Evolutionary conservation across 495 filamentous ascomycete genomes (phyloP).

Genomic region (Evernia prunastri): DNA sequence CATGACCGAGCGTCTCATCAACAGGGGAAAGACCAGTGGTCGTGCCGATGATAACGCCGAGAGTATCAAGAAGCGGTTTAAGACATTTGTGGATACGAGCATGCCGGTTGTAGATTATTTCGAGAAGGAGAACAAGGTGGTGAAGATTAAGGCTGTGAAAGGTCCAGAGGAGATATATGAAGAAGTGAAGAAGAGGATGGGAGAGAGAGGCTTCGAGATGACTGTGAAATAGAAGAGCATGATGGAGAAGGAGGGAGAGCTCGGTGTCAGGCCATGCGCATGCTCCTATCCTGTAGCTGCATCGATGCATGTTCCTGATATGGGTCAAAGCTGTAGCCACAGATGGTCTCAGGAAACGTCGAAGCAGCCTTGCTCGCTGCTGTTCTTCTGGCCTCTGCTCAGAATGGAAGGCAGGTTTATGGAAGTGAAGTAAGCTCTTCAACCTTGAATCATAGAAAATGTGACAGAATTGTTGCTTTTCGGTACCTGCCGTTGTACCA

Average conservation of each 20-base stretch:
- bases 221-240: conserved; percentile 6
- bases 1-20: conserved; percentile 74
- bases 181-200: conserved; percentile 49
- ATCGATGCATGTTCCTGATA: neutral
- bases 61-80: conserved; percentile 91
- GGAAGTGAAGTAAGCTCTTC: neutral
- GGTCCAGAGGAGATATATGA: conserved; percentile 68
- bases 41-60: conserved; percentile 89
- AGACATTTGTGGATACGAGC: conserved; percentile 85
- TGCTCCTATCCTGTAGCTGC: neutral
- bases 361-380: neutral
- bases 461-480: neutral
- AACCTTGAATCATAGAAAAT: neutral
- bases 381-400: neutral
- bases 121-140: conserved; percentile 67
- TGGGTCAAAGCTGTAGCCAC: neutral
- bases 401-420: neutral
- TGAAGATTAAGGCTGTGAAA: conserved; percentile 64
- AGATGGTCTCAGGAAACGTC: neutral
- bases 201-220: conserved; percentile 30
- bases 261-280: neutral
- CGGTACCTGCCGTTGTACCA: neutral
- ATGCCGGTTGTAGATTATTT: conserved; percentile 94
- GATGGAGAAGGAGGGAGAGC: neutral
- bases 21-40: conserved; percentile 87